A percentile compares a stretch with the other conserved stretches of the same genome.
These are phyloP conservation scores for Pichia sp. DNA, from an alignment of 1,139 yeast species.

Conservation along the genomic window DNA sequence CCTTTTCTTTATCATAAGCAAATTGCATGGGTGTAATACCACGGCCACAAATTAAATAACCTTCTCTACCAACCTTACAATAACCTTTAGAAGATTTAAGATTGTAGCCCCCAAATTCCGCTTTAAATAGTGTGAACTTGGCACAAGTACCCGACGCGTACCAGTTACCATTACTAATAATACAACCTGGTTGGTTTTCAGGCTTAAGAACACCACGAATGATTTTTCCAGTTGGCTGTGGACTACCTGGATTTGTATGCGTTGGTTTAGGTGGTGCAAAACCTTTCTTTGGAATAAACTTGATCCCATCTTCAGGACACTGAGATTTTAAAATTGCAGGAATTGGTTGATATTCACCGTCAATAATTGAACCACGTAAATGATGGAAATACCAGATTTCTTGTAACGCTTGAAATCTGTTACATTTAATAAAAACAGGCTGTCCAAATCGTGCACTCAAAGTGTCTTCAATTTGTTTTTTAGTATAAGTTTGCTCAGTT, in stretches of 20 bases:
- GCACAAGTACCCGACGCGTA: slow-evolving; percentile 84
- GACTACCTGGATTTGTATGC: slow-evolving; percentile 29
- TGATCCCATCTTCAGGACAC: slow-evolving; percentile 69
- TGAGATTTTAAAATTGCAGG: slow-evolving; percentile 49
- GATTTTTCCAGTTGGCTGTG: slow-evolving; percentile 27
- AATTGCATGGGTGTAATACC: slow-evolving; percentile 45
- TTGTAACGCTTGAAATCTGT: slow-evolving; percentile 56
- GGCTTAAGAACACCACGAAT: slow-evolving; percentile 44
- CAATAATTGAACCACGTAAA: slow-evolving; percentile 64
- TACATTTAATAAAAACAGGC: slow-evolving; percentile 67
- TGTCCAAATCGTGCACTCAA: slow-evolving; percentile 53
- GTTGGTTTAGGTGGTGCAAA: slow-evolving; percentile 37
- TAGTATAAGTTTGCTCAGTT: slow-evolving; percentile 52
- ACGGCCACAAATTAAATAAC: slow-evolving; percentile 32
- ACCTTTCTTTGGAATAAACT: slow-evolving; percentile 63
- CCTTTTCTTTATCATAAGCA: slow-evolving; percentile 40
- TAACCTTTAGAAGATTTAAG: slow-evolving; percentile 63
- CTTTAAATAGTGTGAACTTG: slow-evolving; percentile 48
- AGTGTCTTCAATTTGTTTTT: slow-evolving; percentile 58
- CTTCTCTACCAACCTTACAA: slow-evolving; percentile 49
- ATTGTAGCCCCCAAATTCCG: slow-evolving; percentile 67
- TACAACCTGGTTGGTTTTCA: slow-evolving; percentile 59
- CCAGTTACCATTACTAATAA: slow-evolving; percentile 83
- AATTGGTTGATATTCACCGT: slow-evolving; percentile 60
- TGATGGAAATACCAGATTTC: slow-evolving; percentile 91